phyloP scores from a whole-genome alignment of 208 protist species.

The Leishmania mexicana region DNA sequence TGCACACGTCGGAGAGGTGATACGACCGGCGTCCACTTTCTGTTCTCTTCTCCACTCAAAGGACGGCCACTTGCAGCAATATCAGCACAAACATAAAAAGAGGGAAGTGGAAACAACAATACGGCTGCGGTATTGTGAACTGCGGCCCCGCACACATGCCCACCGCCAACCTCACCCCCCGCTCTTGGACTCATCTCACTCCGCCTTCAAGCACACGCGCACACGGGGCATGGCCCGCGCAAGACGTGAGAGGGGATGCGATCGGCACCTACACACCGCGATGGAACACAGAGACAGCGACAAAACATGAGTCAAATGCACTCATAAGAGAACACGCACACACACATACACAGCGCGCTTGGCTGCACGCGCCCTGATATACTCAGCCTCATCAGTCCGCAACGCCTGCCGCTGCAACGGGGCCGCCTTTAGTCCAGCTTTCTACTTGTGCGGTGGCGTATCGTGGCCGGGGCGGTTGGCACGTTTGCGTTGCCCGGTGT shows the following conservation, averaged over 20 bases:
- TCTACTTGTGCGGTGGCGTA: conserved; percentile 25
- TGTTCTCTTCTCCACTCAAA: neutral
- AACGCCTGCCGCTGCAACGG: neutral
- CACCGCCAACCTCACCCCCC: no score
- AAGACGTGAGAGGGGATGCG: neutral
- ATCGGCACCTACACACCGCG: neutral
- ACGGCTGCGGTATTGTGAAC: neutral
- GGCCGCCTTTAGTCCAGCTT: conserved; percentile 25
- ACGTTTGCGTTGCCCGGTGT: neutral
- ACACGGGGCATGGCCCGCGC: neutral
- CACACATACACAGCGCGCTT: neutral
- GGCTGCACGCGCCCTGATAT: neutral
- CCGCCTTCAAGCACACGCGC: neutral
- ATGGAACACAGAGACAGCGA: neutral
- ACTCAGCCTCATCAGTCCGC: neutral
- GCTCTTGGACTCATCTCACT: neutral
- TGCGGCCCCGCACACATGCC: neutral
- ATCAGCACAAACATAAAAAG: neutral
- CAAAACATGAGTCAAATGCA: neutral
- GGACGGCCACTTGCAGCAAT: neutral
- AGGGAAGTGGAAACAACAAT: neutral
- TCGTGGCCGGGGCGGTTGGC: conserved; percentile 9
- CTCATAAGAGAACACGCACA: no score
- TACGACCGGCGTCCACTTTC: neutral
- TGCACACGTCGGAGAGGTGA: neutral